These are phyloP conservation scores for Nissolia schottii DNA, from an alignment of 306 rosid genomes.

Conservation along the genomic window DNA sequence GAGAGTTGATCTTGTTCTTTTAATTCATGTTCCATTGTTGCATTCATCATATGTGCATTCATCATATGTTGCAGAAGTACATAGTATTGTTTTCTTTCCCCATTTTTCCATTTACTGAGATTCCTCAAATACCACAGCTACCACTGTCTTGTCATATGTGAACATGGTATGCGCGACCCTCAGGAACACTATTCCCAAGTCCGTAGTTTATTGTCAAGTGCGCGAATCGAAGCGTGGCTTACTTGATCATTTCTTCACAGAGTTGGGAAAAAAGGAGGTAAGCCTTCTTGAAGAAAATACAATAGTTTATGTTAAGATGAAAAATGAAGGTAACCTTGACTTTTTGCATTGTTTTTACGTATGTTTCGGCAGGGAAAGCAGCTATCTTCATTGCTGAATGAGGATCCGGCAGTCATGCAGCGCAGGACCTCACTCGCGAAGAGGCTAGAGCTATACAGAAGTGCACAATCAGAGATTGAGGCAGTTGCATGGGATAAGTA, in stretches of 20 bases:
- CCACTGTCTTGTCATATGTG: constrained; percentile 81
- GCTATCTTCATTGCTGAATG: constrained; percentile 65
- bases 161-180: constrained; percentile 88
- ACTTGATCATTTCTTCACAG: constrained; percentile 84
- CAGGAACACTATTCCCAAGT: constrained; percentile 90
- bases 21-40: constrained; percentile 3
- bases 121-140: constrained; percentile 45
- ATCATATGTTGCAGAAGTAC: neutral
- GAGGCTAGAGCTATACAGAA: constrained; percentile 91
- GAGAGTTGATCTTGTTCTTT: neutral
- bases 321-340: neutral
- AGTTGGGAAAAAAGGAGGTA: constrained; percentile 84
- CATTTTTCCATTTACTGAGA: constrained; percentile 7
- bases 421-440: constrained; percentile 61
- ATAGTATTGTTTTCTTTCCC: constrained; percentile 2
- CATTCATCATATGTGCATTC: neutral
- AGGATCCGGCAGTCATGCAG: constrained; percentile 96
- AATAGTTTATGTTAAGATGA: too few species aligned
- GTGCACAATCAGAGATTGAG: constrained; percentile 88
- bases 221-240: constrained; percentile 93
- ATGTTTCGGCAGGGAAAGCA: constrained; percentile 59
- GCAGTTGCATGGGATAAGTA: constrained; percentile 96
- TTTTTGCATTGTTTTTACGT: constrained; percentile 7
- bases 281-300: constrained; percentile 14
- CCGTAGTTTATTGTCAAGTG: constrained; percentile 90